A percentile compares a stretch with the other conserved stretches of the same genome.
Conservation (phyloP, 192 early-diverging fungal genomes). For the Umbelopsis ramanniana region DNA sequence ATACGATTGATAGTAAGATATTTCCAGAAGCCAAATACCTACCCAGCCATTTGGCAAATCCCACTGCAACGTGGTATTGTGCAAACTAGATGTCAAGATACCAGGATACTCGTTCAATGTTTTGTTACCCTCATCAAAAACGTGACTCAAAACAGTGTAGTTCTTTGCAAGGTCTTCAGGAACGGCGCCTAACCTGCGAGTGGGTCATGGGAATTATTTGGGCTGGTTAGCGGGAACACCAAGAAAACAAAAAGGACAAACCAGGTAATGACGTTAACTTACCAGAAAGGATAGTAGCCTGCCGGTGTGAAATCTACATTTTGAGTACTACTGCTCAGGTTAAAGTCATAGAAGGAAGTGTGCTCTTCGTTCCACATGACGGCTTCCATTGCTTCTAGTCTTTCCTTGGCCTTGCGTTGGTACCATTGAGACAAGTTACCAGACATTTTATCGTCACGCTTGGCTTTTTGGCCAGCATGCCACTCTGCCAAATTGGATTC, state of each 20-base stretch:
- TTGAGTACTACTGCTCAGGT: constrained; percentile 42
- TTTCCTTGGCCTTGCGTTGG: constrained; percentile 34
- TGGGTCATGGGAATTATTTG: neutral
- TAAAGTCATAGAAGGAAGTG: constrained; percentile 59
- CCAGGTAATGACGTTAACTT: constrained; percentile 19
- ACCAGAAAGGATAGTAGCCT: constrained; percentile 69
- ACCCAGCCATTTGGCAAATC: constrained; percentile 71
- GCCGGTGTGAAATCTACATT: constrained; percentile 51
- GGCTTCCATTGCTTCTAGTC: constrained; percentile 51
- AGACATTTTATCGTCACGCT: neutral
- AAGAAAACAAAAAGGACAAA: neutral
- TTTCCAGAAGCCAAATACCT: neutral
- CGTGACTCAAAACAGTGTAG: constrained; percentile 30
- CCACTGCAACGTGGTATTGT: constrained; percentile 69
- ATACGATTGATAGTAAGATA: neutral
- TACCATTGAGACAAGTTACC: constrained; percentile 24
- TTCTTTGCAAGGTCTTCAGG: constrained; percentile 28
- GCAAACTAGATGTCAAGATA: constrained; percentile 60
- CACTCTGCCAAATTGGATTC: constrained; percentile 48
- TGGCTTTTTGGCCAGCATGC: neutral
- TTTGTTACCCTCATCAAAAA: constrained; percentile 44
- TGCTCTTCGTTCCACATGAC: constrained; percentile 55
- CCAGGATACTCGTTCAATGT: constrained; percentile 55
- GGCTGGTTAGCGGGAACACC: neutral
- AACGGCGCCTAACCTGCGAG: constrained; percentile 26